phyloP scores from a whole-genome alignment of 805 yeast species.

The Hanseniaspora lindneri region DNA sequence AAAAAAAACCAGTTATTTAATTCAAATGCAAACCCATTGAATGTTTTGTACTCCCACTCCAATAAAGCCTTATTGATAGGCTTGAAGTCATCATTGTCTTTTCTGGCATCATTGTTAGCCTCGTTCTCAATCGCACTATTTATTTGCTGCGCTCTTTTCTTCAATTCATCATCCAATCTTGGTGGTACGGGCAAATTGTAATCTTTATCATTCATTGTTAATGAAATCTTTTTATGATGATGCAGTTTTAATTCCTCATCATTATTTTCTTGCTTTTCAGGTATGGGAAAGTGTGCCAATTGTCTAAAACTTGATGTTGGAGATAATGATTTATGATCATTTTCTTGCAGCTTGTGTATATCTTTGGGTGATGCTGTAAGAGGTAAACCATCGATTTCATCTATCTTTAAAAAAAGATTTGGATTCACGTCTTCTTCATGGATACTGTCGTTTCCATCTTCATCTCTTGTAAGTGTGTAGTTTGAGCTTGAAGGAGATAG shows the following conservation, averaged over 20 bases:
- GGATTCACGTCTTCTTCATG: constrained; percentile 18
- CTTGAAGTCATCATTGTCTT: constrained; percentile 22
- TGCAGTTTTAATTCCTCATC: neutral
- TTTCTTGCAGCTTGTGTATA: neutral
- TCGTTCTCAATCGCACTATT: constrained; percentile 25
- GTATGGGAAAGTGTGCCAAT: neutral
- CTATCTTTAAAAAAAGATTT: constrained; percentile 29
- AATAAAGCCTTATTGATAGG: constrained; percentile 34
- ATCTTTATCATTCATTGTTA: constrained; percentile 19
- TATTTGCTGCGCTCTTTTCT: constrained; percentile 16
- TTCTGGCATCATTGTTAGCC: constrained; percentile 30
- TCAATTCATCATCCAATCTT: neutral
- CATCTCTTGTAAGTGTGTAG: constrained; percentile 16
- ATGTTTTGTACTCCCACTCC: constrained; percentile 34
- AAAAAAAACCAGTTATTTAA: constrained; percentile 37
- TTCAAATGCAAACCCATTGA: constrained; percentile 32
- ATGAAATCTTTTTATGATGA: neutral
- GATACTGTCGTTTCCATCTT: constrained; percentile 16
- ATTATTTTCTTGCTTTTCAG: neutral
- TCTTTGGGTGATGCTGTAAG: neutral
- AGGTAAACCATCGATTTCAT: constrained; percentile 29
- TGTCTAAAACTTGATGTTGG: neutral
- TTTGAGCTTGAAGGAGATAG: neutral
- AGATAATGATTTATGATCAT: neutral
- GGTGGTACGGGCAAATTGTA: constrained; percentile 24